phyloP scores from a whole-genome alignment of 331 rosid genomes.

The Quercus tomentella region DNA sequence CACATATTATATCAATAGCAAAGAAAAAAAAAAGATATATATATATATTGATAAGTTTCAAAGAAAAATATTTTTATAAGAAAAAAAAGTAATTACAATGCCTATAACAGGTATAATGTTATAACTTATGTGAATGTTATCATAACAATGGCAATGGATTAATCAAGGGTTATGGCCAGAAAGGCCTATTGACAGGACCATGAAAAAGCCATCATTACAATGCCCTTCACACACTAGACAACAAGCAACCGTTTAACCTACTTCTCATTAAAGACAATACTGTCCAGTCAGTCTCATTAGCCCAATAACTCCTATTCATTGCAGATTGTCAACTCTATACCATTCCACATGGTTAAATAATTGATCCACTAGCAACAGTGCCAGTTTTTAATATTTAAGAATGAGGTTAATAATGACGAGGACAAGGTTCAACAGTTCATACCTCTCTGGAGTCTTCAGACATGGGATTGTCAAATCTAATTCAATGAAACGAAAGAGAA shows the following conservation, averaged over 20 bases:
- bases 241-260: not conserved
- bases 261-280: not conserved
- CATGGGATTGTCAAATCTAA: slow-evolving; percentile 78
- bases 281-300: not conserved
- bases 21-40: too few species aligned
- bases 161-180: not conserved
- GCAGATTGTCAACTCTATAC: not conserved
- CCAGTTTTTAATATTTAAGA: not conserved
- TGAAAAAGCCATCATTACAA: not conserved
- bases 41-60: too few species aligned
- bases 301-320: not conserved
- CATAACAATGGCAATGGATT: not conserved
- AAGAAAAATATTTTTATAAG: too few species aligned
- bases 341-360: too few species aligned
- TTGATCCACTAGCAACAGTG: too few species aligned
- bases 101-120: too few species aligned
- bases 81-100: too few species aligned
- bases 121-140: not conserved
- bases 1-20: too few species aligned
- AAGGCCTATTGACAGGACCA: not conserved
- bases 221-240: not conserved
- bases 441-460: slow-evolving; percentile 92
- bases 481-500: slow-evolving; percentile 4
- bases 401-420: not conserved
- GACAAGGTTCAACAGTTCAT: slow-evolving; percentile 20